Conservation (phyloP, 495 filamentous ascomycete species). For the Neurospora sp. region DNA sequence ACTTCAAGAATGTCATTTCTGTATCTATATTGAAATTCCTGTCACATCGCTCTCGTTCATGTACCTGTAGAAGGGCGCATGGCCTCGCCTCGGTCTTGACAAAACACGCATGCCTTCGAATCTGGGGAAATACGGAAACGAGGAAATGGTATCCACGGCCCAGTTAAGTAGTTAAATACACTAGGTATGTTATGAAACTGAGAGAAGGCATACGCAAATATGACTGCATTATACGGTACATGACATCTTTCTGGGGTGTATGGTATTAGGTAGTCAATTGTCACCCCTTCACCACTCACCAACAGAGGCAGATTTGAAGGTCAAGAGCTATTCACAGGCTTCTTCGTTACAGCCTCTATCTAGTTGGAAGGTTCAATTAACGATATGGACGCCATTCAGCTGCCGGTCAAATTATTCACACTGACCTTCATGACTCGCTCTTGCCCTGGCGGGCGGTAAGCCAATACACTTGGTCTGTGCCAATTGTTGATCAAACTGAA, state of each 20-base stretch:
- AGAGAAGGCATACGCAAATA: background rate
- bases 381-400: background rate
- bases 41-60: background rate
- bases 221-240: background rate
- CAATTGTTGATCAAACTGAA: background rate
- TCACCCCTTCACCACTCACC: background rate
- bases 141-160: background rate
- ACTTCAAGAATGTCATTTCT: background rate
- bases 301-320: background rate
- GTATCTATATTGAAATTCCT: background rate
- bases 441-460: background rate
- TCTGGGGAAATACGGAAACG: background rate
- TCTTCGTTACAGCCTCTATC: background rate
- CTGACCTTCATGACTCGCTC: background rate
- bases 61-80: background rate
- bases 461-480: background rate
- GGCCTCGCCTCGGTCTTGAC: background rate
- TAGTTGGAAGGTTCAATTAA: background rate
- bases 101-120: background rate
- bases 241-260: background rate
- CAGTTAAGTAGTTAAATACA: background rate
- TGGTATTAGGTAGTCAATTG: background rate
- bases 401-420: background rate
- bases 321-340: background rate
- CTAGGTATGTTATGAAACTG: background rate